Base-by-base conservation (phyloP, 371 early-diverging fungal species). In the Haplosporangium sp. region DNA sequence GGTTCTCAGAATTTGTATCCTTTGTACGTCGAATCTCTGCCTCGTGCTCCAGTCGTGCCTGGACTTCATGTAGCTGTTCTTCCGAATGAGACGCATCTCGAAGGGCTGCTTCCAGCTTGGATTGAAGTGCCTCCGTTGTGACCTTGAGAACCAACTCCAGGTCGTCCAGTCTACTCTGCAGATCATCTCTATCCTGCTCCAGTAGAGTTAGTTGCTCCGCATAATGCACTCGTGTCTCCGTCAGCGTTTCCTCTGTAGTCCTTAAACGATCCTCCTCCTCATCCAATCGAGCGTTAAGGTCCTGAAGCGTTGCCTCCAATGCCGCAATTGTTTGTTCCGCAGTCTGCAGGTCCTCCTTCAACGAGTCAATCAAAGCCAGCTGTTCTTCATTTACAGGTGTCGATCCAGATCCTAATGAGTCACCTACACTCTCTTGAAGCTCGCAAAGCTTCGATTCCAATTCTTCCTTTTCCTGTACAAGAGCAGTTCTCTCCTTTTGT, bases 121-220 rank as follows among this genome's bases (percentile, higher is more conserved):
- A 62, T 18, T 60, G 65, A n/a, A 70, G 63, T 1, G 73, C 59
- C 16, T 79, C 73, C 0, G 79, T 79, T 12, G 79, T 60, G 29
- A 64, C 62, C 45, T 64, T 64, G 29, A 67, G 29, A 21, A 72
- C 56, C 4, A 59, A 21, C 41, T 79, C 79, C 38, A 73, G 41
- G 29, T 72, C 79, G 7, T 67, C 69, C 21, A 79, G 37, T 13
- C 69, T 63, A 11, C 29, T 38, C 20, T 79, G 66, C 37, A 79
- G 65, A 12, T 60, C 50, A 36, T 79, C 73, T n/a, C 79, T 60
- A 10, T 79, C 79, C 10, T 59, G 69, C 23, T 72, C 68, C 48
- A 79, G 45, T 1, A 57, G 38, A 6, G 36, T 40, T 36, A 68
- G 13, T 37, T 62, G 72, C 21, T 72, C 67, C 14, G 55, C 37